Evolutionary conservation across 495 filamentous ascomycete genomes (phyloP).

Genomic region (Talaromyces trachyspermus): DNA sequence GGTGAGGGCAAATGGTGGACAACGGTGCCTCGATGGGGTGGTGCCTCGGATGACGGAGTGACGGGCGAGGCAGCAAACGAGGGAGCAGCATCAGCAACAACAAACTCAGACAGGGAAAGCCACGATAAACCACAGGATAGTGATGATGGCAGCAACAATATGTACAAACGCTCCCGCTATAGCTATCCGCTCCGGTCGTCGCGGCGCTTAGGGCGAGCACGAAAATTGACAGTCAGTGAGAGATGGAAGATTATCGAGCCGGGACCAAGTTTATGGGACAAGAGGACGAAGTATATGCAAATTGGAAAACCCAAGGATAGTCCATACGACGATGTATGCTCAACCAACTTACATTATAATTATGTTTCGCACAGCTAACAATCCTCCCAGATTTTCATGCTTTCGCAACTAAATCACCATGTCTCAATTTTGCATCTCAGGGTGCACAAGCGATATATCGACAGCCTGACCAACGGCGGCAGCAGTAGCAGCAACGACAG

Average conservation of each 20-base stretch:
- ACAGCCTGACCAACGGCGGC: slow-evolving; percentile 34
- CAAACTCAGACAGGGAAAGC: slow-evolving; percentile 20
- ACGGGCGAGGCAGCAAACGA: slow-evolving; percentile 39
- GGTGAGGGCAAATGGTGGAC: slow-evolving; percentile 83
- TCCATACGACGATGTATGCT: slow-evolving; percentile 50
- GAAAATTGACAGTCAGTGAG: slow-evolving; percentile 29
- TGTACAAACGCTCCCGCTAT: slow-evolving; percentile 34
- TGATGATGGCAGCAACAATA: slow-evolving; percentile 15
- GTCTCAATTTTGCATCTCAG: slow-evolving; percentile 66
- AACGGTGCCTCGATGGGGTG: slow-evolving; percentile 65
- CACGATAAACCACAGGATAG: neutral
- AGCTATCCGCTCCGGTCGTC: slow-evolving; percentile 30
- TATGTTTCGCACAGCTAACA: slow-evolving; percentile 6
- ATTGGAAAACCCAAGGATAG: slow-evolving; percentile 54
- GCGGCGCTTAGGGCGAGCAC: slow-evolving; percentile 23
- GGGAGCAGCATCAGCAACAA: slow-evolving; percentile 13
- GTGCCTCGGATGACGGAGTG: slow-evolving; percentile 57
- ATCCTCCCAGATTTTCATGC: slow-evolving; percentile 64
- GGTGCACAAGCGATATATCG: slow-evolving; percentile 60
- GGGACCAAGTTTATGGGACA: slow-evolving; percentile 67
- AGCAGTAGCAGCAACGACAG: slow-evolving; percentile 27
- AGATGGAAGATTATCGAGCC: slow-evolving; percentile 50
- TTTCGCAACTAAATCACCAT: slow-evolving; percentile 79
- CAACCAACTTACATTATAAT: neutral
- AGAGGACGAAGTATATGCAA: slow-evolving; percentile 60